phyloP scores from a whole-genome alignment of 2,329 filamentous ascomycete species.

The Colletotrichum sansevieriae region DNA sequence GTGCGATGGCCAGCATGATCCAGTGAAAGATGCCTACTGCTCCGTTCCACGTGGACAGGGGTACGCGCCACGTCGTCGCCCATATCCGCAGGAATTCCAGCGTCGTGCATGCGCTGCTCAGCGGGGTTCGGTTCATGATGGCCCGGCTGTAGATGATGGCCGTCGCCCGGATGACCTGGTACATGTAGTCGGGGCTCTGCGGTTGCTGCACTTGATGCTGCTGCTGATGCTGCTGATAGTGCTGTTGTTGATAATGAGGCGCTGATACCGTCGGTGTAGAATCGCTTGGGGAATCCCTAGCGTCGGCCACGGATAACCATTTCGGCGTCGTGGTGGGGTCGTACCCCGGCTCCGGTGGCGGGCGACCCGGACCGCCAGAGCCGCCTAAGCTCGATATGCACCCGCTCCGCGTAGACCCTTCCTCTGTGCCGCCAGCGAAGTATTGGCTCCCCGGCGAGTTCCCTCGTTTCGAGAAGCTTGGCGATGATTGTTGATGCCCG shows the following conservation, averaged over 20 bases:
- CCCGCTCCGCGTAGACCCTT: constrained; percentile 17
- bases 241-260: constrained; percentile 15
- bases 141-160: constrained; percentile 63
- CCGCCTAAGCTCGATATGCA: constrained; percentile 21
- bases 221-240: constrained; percentile 8
- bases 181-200: constrained; percentile 56
- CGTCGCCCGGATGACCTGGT: constrained; percentile 60
- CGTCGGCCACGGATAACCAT: constrained; percentile 20
- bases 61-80: constrained; percentile 61
- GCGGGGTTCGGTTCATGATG: constrained; percentile 57
- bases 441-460: constrained; percentile 4
- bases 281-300: constrained; percentile 24
- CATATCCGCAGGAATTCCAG: constrained; percentile 59
- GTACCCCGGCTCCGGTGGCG: constrained; percentile 19
- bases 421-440: constrained; percentile 1
- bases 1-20: constrained; percentile 59
- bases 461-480: constrained; percentile 5
- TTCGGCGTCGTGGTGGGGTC: constrained; percentile 39
- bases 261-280: constrained; percentile 6
- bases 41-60: constrained; percentile 60
- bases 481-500: constrained; percentile 8
- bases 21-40: constrained; percentile 64
- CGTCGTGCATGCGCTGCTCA: constrained; percentile 55
- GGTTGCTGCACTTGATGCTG: constrained; percentile 22
- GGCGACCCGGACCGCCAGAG: constrained; percentile 18